Base-by-base conservation (phyloP, 2,329 filamentous ascomycete genomes). In the Monosporascus sp. region DNA sequence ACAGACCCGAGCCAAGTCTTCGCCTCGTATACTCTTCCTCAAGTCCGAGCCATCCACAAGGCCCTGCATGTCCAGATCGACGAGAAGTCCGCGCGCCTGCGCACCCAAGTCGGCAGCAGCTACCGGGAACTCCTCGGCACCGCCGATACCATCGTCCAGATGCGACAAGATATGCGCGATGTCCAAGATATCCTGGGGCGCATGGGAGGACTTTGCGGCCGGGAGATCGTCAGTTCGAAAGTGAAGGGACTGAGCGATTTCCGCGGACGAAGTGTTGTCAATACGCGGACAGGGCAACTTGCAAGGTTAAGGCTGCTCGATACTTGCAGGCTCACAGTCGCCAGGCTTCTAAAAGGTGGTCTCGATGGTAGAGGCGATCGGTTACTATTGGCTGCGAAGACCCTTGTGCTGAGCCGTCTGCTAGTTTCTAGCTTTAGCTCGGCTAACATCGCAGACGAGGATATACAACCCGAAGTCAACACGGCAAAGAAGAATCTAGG, bases 121-220 rank as follows among this genome's bases (percentile, higher is more conserved):
- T 97, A 97, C 72, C 88, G 93, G 61, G 90, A 94, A 63, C 84
- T 97, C 8, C 84, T 97, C 26, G 89, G 89, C 50, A 97, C 93
- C 0, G 93, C 93, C 52, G 92, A 97, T 72, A 86, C 86, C n/a
- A 97, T 97, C 60, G 88, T 97, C 52, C 81, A 86, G 56, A 96
- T 97, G 90, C 88, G 90, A 60, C 73, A 72, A 40, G 85, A 93
- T 66, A 93, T 94, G 73, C 81, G 86, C 56, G 74, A 77, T 14
- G 87, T 91, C 17, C 91, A 96, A 70, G 74, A 78, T 5, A 81
- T 85, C 38, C 78, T 97, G 50, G 81, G 81, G 17, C 78, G 78
- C 55, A 87, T 96, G 74, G 89, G 90, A 46, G 81, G 82, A 43
- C 82, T 83, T 53, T 97, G 93, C 71, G 91, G 92, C 50, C 81